A percentile compares a stretch with the other conserved stretches of the same genome.
Evolutionary conservation across 306 rosid species (phyloP).

Genomic region (Citrullus mucosospermus): DNA sequence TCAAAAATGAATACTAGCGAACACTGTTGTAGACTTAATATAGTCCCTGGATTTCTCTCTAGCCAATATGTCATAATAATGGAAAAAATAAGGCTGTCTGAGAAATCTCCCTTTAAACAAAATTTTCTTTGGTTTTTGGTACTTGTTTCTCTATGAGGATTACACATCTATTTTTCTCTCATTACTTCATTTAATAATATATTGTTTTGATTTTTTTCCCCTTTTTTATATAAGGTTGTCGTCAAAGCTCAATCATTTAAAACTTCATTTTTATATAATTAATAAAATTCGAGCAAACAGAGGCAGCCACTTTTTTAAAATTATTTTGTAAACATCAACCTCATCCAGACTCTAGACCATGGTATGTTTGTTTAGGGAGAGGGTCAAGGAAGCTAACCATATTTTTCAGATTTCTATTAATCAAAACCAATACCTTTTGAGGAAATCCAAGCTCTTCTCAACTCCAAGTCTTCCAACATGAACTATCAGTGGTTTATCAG

Average conservation of each 20-base stretch:
- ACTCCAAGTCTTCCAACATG: slow-evolving; percentile 97
- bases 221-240: not conserved
- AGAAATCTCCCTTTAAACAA: not conserved
- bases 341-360: not conserved
- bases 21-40: too few species aligned
- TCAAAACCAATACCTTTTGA: slow-evolving; percentile 42
- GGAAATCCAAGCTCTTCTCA: slow-evolving; percentile 93
- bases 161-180: not conserved
- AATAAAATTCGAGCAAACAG: not conserved
- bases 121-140: not conserved
- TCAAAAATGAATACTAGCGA: too few species aligned
- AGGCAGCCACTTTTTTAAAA: not conserved
- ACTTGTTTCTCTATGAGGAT: not conserved
- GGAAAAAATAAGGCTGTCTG: not conserved
- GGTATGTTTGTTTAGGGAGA: not conserved
- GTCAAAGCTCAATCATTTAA: not conserved
- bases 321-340: not conserved
- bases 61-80: too few species aligned
- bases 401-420: not conserved
- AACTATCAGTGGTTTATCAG: slow-evolving; percentile 78
- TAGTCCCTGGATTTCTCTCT: too few species aligned
- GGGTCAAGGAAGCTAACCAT: not conserved
- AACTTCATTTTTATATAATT: not conserved
- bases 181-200: not conserved
- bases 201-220: not conserved